Percentiles rank a stretch among this genome's conserved stretches.
Conservation (phyloP, 768 basidiomycete species). For the Gloeophyllum trabeum region DNA sequence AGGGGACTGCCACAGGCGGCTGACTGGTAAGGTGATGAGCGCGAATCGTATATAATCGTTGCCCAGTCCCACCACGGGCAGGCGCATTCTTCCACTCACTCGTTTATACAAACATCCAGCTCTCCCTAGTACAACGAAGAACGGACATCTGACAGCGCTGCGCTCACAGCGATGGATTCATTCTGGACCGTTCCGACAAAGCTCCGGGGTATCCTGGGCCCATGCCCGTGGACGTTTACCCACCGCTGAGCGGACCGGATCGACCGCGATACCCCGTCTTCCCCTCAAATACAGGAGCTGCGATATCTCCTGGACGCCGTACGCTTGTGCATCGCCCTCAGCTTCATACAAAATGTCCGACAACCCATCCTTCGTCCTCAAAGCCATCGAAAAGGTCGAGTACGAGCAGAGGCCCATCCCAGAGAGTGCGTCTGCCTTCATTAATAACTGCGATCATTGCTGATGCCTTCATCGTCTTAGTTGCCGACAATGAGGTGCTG, state of each 20-base stretch:
- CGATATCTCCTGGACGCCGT: not conserved
- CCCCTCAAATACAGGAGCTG: not conserved
- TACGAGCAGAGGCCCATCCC: conserved; percentile 74
- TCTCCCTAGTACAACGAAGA: too few species aligned
- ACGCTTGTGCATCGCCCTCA: not conserved
- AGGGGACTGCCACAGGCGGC: too few species aligned
- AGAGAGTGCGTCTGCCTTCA: conserved; percentile 31
- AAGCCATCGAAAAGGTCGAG: conserved; percentile 51
- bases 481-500: conserved; percentile 68
- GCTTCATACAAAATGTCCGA: conserved; percentile 35
- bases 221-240: too few species aligned
- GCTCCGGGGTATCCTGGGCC: too few species aligned
- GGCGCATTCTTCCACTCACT: too few species aligned
- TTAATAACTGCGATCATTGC: not conserved
- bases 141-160: too few species aligned
- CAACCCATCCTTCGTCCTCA: conserved; percentile 74
- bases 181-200: too few species aligned
- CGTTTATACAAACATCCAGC: too few species aligned
- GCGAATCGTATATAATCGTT: too few species aligned
- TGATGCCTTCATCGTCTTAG: conserved; percentile 21
- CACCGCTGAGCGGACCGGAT: not conserved
- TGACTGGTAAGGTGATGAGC: too few species aligned
- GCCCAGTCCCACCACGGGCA: too few species aligned
- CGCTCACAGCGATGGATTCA: too few species aligned
- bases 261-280: not conserved